Percentiles rank a stretch among this genome's conserved stretches.
These are phyloP conservation scores for Globisporangium sylvaticum DNA, from an alignment of 352 stramenopile species.

Conservation along the genomic window DNA sequence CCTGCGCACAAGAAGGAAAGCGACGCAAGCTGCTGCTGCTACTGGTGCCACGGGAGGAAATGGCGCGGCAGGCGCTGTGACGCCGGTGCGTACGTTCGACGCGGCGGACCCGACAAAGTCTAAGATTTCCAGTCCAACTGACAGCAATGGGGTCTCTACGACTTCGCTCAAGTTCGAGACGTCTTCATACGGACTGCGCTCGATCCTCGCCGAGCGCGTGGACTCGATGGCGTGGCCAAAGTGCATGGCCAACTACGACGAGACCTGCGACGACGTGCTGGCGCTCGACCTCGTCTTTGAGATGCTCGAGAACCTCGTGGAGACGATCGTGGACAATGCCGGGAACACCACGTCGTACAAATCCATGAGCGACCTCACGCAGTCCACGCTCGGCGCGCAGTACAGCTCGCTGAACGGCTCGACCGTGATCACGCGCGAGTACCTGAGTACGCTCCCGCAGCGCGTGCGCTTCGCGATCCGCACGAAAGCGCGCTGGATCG, in stretches of 20 bases:
- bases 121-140: constrained; percentile 10
- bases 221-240: constrained; percentile 23
- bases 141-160: constrained; percentile 16
- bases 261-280: constrained; percentile 22
- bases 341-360: constrained; percentile 51
- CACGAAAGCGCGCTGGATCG: constrained; percentile 46
- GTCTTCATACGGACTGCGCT: constrained; percentile 43
- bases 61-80: neutral
- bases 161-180: constrained; percentile 40
- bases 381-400: constrained; percentile 20
- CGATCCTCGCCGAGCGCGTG: constrained; percentile 26
- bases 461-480: constrained; percentile 45
- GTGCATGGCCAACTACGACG: constrained; percentile 26
- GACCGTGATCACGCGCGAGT: constrained; percentile 33
- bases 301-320: constrained; percentile 42
- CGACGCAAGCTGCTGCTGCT: neutral
- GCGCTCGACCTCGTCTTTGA: constrained; percentile 25
- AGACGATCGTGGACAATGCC: constrained; percentile 32
- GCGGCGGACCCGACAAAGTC: constrained; percentile 7
- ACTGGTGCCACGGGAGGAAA: neutral
- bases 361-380: constrained; percentile 37
- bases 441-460: constrained; percentile 39
- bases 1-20: neutral
- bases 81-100: constrained; percentile 10
- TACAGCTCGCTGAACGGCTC: constrained; percentile 13